These are phyloP conservation scores for Termitomyces sp. DNA, from an alignment of 768 basidiomycete species.

Conservation along the genomic window DNA sequence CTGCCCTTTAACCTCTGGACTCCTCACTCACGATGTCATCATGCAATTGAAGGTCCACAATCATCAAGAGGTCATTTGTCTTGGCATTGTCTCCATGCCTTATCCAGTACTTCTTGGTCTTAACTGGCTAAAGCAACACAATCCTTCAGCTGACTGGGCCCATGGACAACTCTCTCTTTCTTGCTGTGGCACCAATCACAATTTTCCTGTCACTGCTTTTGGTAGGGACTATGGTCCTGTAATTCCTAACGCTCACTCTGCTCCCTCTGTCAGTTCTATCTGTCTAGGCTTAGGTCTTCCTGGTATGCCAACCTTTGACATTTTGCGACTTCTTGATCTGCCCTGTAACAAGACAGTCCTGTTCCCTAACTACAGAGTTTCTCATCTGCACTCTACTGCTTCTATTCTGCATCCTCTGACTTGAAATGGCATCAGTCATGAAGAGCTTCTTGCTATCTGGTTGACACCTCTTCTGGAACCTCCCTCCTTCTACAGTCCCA, in stretches of 20 bases:
- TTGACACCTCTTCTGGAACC: background rate
- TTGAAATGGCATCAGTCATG: conserved; percentile 8
- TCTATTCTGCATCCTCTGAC: conserved; percentile 6
- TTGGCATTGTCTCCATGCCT: too few species aligned
- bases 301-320: background rate
- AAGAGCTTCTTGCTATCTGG: conserved; percentile 10
- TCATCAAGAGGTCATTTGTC: conserved; percentile 26
- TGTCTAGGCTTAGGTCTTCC: conserved; percentile 28
- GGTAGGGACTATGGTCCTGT: background rate
- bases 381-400: background rate
- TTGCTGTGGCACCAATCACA: background rate
- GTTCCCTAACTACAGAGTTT: background rate
- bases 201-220: background rate
- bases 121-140: conserved; percentile 33
- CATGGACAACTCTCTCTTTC: background rate
- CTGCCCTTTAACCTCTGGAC: conserved; percentile 34
- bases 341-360: background rate
- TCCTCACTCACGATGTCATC: conserved; percentile 35
- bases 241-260: background rate
- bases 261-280: conserved; percentile 9
- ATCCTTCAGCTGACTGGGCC: conserved; percentile 31
- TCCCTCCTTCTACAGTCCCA: background rate
- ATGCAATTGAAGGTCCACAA: conserved; percentile 20
- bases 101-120: conserved; percentile 35
- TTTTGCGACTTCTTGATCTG: background rate